phyloP scores from a whole-genome alignment of 148 eudicot species.

The Vaccinium myrtillus region DNA sequence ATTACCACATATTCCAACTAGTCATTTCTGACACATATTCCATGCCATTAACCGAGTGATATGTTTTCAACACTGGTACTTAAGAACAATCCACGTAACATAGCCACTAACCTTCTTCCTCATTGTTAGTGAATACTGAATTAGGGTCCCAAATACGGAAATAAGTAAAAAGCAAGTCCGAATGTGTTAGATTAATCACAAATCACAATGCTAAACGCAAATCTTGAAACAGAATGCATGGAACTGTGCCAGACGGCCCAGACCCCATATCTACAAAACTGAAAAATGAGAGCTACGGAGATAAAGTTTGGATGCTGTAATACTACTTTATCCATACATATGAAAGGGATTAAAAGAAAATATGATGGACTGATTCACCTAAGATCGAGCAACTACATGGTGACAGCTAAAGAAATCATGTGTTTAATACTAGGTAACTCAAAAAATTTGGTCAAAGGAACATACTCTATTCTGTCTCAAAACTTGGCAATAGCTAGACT shows the following conservation, averaged over 20 bases:
- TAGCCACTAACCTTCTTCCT: background rate
- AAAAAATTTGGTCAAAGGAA: background rate
- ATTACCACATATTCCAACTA: background rate
- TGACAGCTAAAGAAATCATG: background rate
- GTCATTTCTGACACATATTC: background rate
- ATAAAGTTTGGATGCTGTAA: background rate
- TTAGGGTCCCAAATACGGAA: background rate
- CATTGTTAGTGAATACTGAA: background rate
- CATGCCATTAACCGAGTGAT: background rate
- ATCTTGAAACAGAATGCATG: background rate
- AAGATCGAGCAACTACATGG: background rate
- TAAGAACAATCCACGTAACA: background rate
- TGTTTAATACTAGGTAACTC: background rate
- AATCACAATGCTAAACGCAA: background rate
- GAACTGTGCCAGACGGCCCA: background rate
- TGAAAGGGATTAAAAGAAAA: background rate
- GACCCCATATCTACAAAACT: background rate
- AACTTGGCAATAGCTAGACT: background rate
- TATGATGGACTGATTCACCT: background rate
- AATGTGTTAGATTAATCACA: background rate
- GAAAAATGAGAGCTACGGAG: background rate
- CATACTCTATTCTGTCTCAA: background rate
- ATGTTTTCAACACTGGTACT: background rate
- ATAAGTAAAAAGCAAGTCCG: background rate
- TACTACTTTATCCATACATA: background rate